A percentile compares a stretch with the other conserved stretches of the same genome.
These are phyloP conservation scores for Rhododendron mucronatum DNA, from an alignment of 148 eudicot genomes.

Conservation along the genomic window DNA sequence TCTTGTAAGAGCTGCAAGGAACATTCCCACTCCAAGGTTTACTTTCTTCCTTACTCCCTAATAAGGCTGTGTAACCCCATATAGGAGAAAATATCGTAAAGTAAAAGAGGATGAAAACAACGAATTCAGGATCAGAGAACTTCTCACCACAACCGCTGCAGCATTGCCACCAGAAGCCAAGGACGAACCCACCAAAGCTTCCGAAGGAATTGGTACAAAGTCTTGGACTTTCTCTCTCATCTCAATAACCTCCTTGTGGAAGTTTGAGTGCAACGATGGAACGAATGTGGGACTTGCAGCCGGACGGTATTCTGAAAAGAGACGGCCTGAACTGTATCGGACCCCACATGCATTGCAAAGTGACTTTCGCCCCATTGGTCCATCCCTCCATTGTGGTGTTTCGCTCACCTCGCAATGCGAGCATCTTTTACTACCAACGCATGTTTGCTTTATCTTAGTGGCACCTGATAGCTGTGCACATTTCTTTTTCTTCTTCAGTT, in stretches of 20 bases:
- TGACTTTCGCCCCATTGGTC: slow-evolving; percentile 89
- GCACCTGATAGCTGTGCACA: slow-evolving; percentile 6
- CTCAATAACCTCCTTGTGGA: slow-evolving; percentile 42
- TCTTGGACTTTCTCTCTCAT: background rate
- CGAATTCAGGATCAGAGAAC: background rate
- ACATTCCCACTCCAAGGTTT: background rate
- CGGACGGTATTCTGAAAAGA: slow-evolving; percentile 84
- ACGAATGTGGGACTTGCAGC: slow-evolving; percentile 89
- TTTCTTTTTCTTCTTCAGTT: slow-evolving; percentile 11
- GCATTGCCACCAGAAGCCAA: slow-evolving; percentile 6
- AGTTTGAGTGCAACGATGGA: slow-evolving; percentile 73
- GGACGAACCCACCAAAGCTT: background rate
- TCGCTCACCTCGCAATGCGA: slow-evolving; percentile 74
- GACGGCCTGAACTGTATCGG: slow-evolving; percentile 77
- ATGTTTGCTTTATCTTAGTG: background rate
- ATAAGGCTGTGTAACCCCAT: background rate
- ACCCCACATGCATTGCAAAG: slow-evolving; percentile 95
- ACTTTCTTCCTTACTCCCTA: background rate
- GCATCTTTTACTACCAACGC: slow-evolving; percentile 27
- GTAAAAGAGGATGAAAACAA: background rate
- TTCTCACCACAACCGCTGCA: background rate
- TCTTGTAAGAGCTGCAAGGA: background rate
- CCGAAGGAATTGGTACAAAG: background rate
- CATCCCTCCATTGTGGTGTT: slow-evolving; percentile 98
- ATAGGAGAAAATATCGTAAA: background rate